A percentile compares a stretch with the other conserved stretches of the same genome.
These are phyloP conservation scores for Suhomyces guaymorum DNA, from an alignment of 1,139 yeast species.

Conservation along the genomic window DNA sequence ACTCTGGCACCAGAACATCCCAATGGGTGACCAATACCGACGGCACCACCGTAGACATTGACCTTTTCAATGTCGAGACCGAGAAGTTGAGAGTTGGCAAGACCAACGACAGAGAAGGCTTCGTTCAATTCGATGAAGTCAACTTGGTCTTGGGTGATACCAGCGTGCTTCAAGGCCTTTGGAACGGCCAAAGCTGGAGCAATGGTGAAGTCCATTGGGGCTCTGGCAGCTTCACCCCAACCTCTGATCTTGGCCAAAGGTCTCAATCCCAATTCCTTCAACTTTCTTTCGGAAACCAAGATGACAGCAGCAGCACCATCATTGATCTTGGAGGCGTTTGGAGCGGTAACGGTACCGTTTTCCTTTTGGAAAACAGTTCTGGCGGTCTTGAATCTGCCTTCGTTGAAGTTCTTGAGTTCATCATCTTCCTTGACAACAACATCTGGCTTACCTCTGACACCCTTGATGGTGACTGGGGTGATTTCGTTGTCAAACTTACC, in stretches of 20 bases:
- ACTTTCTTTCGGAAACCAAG: slow-evolving; percentile 77
- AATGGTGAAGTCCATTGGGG: slow-evolving; percentile 90
- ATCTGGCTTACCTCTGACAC: slow-evolving; percentile 92
- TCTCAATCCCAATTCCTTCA: slow-evolving; percentile 78
- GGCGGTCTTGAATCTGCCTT: slow-evolving; percentile 71
- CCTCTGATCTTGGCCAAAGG: slow-evolving; percentile 88
- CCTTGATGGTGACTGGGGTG: slow-evolving; percentile 84
- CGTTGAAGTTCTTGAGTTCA: slow-evolving; percentile 72
- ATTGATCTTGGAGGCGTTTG: slow-evolving; percentile 92
- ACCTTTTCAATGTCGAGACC: slow-evolving; percentile 66
- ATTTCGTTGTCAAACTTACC: slow-evolving; percentile 85
- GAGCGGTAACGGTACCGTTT: slow-evolving; percentile 93
- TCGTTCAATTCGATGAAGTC: slow-evolving; percentile 92
- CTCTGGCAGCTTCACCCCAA: slow-evolving; percentile 98
- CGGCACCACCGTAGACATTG: slow-evolving; percentile 97
- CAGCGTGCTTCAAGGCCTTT: slow-evolving; percentile 90
- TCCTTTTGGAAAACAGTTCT: slow-evolving; percentile 92
- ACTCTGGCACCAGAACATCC: slow-evolving; percentile 98
- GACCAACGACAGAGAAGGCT: slow-evolving; percentile 94
- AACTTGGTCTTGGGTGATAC: slow-evolving; percentile 55
- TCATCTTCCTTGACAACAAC: slow-evolving; percentile 69
- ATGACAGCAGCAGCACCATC: slow-evolving; percentile 97
- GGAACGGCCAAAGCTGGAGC: slow-evolving; percentile 94
- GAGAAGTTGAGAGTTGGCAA: slow-evolving; percentile 81
- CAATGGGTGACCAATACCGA: slow-evolving; percentile 94